phyloP scores from a whole-genome alignment of 257 asterid species.

The Solanum chiquidenum region DNA sequence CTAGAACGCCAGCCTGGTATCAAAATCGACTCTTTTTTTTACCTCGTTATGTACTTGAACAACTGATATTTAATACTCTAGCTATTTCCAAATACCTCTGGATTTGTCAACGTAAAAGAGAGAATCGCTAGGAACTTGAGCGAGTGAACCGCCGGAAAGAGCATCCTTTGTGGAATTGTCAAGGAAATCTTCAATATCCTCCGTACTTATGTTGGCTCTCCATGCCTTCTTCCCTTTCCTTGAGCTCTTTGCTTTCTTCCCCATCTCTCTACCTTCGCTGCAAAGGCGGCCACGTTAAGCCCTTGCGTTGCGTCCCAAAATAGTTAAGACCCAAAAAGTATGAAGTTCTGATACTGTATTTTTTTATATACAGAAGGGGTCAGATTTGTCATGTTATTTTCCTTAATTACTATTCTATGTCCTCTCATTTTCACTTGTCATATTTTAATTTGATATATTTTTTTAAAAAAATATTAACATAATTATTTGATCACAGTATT shows the following conservation, averaged over 20 bases:
- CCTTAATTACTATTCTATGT: not conserved
- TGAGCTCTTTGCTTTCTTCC: slow-evolving; percentile 69
- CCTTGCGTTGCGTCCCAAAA: not conserved
- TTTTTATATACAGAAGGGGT: not conserved
- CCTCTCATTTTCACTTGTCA: too few species aligned
- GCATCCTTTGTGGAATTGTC: slow-evolving; percentile 89
- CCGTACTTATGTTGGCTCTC: slow-evolving; percentile 92
- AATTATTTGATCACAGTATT: too few species aligned
- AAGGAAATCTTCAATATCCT: slow-evolving; percentile 73
- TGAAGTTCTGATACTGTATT: not conserved
- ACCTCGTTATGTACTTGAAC: not conserved
- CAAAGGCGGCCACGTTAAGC: not conserved
- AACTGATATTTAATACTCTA: not conserved
- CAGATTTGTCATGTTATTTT: too few species aligned
- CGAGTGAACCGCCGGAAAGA: slow-evolving; percentile 87
- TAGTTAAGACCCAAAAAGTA: not conserved
- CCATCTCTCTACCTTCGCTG: slow-evolving; percentile 35
- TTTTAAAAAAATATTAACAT: too few species aligned
- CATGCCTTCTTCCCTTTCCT: slow-evolving; percentile 96
- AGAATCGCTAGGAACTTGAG: slow-evolving; percentile 56
- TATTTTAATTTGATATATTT: too few species aligned
- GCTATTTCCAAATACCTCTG: slow-evolving; percentile 33
- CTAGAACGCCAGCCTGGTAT: not conserved
- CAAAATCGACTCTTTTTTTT: not conserved
- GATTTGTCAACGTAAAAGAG: slow-evolving; percentile 79